Percentiles rank a stretch among this genome's conserved stretches.
These are phyloP conservation scores for Ganoderma meredithae DNA, from an alignment of 1,284 basidiomycete species.

Conservation along the genomic window DNA sequence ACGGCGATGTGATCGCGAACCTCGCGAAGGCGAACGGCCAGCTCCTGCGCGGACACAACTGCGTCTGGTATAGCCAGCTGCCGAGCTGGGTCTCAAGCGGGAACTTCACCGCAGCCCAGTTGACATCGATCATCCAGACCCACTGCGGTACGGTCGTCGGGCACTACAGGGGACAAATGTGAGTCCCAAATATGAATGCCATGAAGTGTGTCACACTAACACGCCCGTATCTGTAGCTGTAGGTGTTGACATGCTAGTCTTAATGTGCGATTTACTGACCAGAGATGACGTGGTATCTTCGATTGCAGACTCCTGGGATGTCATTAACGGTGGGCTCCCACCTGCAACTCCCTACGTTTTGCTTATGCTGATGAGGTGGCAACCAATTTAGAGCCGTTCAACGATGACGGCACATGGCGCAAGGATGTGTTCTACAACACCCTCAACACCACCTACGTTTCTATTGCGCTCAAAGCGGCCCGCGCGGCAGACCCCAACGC, in stretches of 20 bases:
- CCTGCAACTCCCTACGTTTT: background rate
- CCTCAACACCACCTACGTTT: conserved; percentile 52
- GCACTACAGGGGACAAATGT: conserved; percentile 59
- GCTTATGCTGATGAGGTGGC: background rate
- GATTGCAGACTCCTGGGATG: conserved; percentile 44
- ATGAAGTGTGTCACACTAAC: background rate
- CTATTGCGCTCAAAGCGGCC: conserved; percentile 53
- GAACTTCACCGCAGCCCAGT: conserved; percentile 49
- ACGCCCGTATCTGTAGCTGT: conserved; percentile 32
- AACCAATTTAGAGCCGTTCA: conserved; percentile 53
- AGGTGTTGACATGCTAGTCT: conserved; percentile 19
- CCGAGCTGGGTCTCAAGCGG: conserved; percentile 58
- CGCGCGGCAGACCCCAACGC: conserved; percentile 54
- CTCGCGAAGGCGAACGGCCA: conserved; percentile 57
- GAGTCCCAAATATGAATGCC: conserved; percentile 31
- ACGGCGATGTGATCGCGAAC: conserved; percentile 53
- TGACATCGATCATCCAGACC: conserved; percentile 52
- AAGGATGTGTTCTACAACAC: conserved; percentile 56
- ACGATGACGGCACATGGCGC: conserved; percentile 65
- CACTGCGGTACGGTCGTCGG: conserved; percentile 56
- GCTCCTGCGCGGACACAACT: conserved; percentile 52
- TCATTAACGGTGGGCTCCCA: conserved; percentile 41
- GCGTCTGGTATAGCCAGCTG: conserved; percentile 65
- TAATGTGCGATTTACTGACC: conserved; percentile 6
- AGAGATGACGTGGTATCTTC: background rate